Evolutionary conservation across 768 basidiomycete genomes (phyloP), one percentile per base, ranked within the genome.

Genomic region (Hygrophorus pudorinus): DNA sequence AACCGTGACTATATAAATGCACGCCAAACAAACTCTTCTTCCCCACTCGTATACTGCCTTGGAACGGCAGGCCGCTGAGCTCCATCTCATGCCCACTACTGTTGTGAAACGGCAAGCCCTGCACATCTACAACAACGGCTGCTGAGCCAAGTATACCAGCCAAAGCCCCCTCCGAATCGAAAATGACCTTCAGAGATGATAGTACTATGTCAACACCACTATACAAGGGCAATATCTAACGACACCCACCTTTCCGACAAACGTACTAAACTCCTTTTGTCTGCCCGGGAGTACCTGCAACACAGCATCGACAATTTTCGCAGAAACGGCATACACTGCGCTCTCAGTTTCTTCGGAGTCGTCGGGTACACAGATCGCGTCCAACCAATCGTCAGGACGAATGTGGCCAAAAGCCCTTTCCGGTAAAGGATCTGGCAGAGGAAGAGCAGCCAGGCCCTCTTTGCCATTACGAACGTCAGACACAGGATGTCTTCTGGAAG

Each of bases 211-310:
- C 53, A 31, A 13, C 5, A 31, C 5, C 44, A 32, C 10, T 39
- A 32, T 29, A 46, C 1, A 32, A 30, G 48, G 24, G 21, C 24
- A 11, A 18, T 10, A 7, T 49, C 51, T 8, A 32, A 6, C 13
- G 6, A 31, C n/a, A 27, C 57, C 17, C 30, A 85, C 86, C 78
- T 91, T 90, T 50, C 71, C 63, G 12, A 90, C 75, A 48, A 91
- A 91, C 43, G 70, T 67, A 48, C 81, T 78, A 50, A 91, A 88
- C 53, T 83, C 75, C 48, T 71, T 76, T 58, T 87, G 73, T 34
- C 88, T 72, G 5, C 87, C 85, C 0, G 86, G 85, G 0, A 91
- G 65, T 8, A 90, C 82, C 45, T 86, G 65, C 24, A 91, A 62
- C 10, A 87, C 85, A 9, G 86, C 79, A 51, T 89, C 82, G 2